These are phyloP conservation scores for Saccharomycopsis hybrid DNA, from an alignment of 1,139 yeast species.

Conservation along the genomic window DNA sequence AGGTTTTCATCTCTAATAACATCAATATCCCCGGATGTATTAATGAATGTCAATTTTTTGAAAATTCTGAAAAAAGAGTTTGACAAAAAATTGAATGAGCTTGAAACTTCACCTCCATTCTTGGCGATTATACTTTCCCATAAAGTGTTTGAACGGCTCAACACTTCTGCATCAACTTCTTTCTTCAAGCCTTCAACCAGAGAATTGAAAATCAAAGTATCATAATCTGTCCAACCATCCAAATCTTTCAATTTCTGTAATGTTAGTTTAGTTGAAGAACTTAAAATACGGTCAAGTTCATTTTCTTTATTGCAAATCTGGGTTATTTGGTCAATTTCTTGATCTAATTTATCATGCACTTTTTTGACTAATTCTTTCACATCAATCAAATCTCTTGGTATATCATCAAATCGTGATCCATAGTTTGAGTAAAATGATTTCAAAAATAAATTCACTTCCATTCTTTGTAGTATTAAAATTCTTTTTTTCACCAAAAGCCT, in stretches of 20 bases:
- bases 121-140: conserved; percentile 29
- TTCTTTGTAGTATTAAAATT: conserved; percentile 39
- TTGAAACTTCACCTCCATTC: conserved; percentile 1
- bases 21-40: conserved; percentile 18
- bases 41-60: conserved; percentile 17
- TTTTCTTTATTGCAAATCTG: conserved; percentile 30
- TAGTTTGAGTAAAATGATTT: conserved; percentile 22
- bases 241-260: conserved; percentile 41
- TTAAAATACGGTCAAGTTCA: conserved; percentile 46
- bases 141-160: conserved; percentile 49
- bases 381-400: conserved; percentile 18
- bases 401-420: conserved; percentile 20
- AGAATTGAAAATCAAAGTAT: conserved; percentile 37
- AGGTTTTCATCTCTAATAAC: conserved; percentile 16
- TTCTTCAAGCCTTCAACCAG: conserved; percentile 39
- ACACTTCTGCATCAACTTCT: conserved; percentile 44
- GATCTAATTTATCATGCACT: conserved; percentile 25
- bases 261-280: conserved; percentile 38
- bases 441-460: conserved; percentile 34
- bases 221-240: conserved; percentile 48
- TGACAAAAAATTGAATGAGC: conserved; percentile 13
- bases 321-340: conserved; percentile 5
- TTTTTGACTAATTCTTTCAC: conserved; percentile 19
- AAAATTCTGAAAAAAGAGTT: conserved; percentile 13
- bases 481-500: conserved; percentile 55